Evolutionary conservation across 768 basidiomycete species (phyloP), one percentile per base, ranked within the genome.

Genomic region (Rossbeevera mucosa): DNA sequence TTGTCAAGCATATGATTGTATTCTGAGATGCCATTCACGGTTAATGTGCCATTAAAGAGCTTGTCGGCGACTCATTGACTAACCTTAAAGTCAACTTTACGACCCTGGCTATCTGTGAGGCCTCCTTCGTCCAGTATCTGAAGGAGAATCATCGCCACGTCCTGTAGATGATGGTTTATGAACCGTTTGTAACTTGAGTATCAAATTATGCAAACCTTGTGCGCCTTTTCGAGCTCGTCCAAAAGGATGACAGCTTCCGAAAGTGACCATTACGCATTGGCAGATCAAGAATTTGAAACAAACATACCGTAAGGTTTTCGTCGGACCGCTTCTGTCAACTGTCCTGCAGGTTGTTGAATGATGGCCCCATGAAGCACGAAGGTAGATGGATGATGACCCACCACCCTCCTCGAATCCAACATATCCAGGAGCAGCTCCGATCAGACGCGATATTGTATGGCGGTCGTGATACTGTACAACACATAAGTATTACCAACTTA

Each of bases 401-500:
- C 88, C 89, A 28, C 81, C 78, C 58, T 84, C 83, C 54, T 86
- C 84, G 57, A 82, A 81, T 8, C 84, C 86, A 6, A 96, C 85
- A 62, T 94, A 95, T 4, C 94, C 94, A 7, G 94, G 91, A 0
- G 93, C 90, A 2, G 92, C 89, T 50, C 94, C 95, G 47, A 97
- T 91, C 21, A 97, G 74, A 4, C 93, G 79, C 0, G 91, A 91
- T 48, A 97, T 86, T 0, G 91, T 92, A 63, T 97, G 91, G 49
- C 93, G 81, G 58, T 94, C 94, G 47, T 91, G 89, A 61, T 88
- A 96, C 80, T 91, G 68, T n/a, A 46, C 31, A 31, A 4, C 11
- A 0, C 13, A 42, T 33, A 38, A n/a, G 1, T 8, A 20, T n/a
- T 18, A 25, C 2, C 31, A 8, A 3, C 3, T 33, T 13, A 9